Conservation (phyloP, 2,329 filamentous ascomycete species). For the Penicillium sp. region DNA sequence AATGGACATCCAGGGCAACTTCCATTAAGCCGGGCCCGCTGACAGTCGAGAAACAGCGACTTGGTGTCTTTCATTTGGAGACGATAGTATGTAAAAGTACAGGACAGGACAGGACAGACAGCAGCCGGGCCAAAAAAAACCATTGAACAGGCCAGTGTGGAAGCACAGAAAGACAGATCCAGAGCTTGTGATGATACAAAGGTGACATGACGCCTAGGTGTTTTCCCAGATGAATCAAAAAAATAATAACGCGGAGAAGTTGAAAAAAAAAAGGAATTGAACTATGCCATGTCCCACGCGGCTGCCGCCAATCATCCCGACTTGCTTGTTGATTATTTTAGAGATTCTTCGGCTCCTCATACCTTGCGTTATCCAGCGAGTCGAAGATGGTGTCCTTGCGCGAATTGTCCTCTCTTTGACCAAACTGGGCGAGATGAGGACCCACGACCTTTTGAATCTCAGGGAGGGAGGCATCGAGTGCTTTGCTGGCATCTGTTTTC, state of each 20-base stretch:
- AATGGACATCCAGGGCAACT: too few relatives aligned
- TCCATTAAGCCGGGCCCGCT: too few relatives aligned
- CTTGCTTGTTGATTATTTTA: not conserved
- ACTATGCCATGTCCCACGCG: too few relatives aligned
- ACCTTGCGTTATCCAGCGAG: constrained; percentile 34
- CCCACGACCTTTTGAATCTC: constrained; percentile 38
- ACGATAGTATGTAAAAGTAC: constrained; percentile 15
- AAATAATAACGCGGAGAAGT: constrained; percentile 6
- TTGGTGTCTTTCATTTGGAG: constrained; percentile 5
- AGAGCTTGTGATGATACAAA: constrained; percentile 9
- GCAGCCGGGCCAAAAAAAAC: too few relatives aligned
- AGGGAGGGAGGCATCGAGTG: constrained; percentile 35
- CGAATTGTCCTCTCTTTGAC: constrained; percentile 31
- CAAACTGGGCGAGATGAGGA: constrained; percentile 38
- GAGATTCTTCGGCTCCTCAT: constrained; percentile 30
- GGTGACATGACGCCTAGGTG: constrained; percentile 12
- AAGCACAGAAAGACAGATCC: constrained; percentile 2
- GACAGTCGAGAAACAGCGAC: not conserved
- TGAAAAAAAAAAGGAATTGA: not conserved
- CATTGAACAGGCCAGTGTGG: constrained; percentile 1
- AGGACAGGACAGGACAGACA: constrained; percentile 10
- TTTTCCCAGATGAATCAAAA: constrained; percentile 5
- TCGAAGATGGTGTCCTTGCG: constrained; percentile 27
- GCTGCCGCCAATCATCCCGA: too few relatives aligned
- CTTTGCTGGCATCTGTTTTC: constrained; percentile 34